phyloP scores from a whole-genome alignment of 257 asterid species.

The Solanum clarkiae region DNA sequence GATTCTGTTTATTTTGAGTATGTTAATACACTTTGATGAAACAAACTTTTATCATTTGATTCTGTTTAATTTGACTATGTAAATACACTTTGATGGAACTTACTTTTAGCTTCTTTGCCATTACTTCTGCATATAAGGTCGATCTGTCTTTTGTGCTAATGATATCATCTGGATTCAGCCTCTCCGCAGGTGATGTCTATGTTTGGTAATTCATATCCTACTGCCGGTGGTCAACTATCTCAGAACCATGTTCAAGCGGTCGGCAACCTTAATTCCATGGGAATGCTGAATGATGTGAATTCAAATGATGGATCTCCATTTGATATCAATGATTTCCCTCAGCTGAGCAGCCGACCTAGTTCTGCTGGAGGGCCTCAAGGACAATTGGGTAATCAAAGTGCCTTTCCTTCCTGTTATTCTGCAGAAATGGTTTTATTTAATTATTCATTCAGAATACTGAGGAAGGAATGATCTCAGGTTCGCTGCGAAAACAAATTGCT shows the following conservation, averaged over 20 bases:
- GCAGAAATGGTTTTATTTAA: constrained; percentile 2
- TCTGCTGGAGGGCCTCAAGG: constrained; percentile 99
- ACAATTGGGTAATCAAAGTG: constrained; percentile 51
- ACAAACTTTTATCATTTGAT: neutral
- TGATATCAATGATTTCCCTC: constrained; percentile 96
- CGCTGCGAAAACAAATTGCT: constrained; percentile 85
- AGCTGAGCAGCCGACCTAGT: constrained; percentile 80
- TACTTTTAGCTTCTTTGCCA: neutral
- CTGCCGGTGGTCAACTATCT: constrained; percentile 76
- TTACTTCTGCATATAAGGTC: neutral
- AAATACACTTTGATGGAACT: neutral
- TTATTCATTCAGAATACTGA: constrained; percentile 6
- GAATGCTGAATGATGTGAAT: constrained; percentile 77
- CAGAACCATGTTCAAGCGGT: constrained; percentile 75
- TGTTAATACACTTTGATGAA: neutral
- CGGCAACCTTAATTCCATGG: constrained; percentile 59
- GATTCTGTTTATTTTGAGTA: neutral
- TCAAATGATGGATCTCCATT: constrained; percentile 83
- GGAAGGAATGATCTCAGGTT: constrained; percentile 41
- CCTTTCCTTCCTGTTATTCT: constrained; percentile 3
- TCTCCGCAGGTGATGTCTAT: constrained; percentile 94
- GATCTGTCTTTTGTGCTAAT: neutral
- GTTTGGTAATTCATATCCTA: constrained; percentile 71
- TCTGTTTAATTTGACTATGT: neutral
- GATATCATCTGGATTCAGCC: constrained; percentile 48